These are phyloP conservation scores for Exidia glandulosa DNA, from an alignment of 768 basidiomycete genomes.

Conservation along the genomic window DNA sequence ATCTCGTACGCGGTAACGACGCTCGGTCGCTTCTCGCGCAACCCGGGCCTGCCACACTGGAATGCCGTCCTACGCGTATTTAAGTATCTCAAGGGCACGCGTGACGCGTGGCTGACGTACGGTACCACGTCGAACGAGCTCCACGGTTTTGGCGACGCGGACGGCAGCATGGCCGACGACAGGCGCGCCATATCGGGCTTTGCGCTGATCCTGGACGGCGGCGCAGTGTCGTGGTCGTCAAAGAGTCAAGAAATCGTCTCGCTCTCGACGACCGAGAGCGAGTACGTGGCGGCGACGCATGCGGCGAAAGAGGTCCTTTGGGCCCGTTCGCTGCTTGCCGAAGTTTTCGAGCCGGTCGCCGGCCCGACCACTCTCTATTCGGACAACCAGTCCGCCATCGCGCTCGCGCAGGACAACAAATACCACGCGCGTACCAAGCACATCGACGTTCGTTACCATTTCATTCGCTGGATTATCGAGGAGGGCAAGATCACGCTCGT, in stretches of 20 bases:
- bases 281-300: slow-evolving; percentile 22
- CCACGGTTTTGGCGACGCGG: no score
- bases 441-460: slow-evolving; percentile 27
- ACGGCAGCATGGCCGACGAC: no score
- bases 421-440: slow-evolving; percentile 26
- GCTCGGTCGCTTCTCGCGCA: slow-evolving; percentile 12
- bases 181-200: no score
- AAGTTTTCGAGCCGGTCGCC: not conserved
- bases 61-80: slow-evolving; percentile 13
- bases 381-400: slow-evolving; percentile 14
- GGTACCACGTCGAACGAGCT: no score
- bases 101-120: not conserved
- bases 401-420: slow-evolving; percentile 15
- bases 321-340: slow-evolving; percentile 8
- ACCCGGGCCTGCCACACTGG: slow-evolving; percentile 14
- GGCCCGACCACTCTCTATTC: slow-evolving; percentile 2
- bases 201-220: slow-evolving; percentile 13
- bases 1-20: slow-evolving; percentile 14
- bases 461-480: slow-evolving; percentile 21
- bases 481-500: slow-evolving; percentile 12
- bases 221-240: slow-evolving; percentile 22
- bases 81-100: slow-evolving; percentile 14
- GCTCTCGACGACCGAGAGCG: slow-evolving; percentile 24
- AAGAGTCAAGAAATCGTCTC: slow-evolving; percentile 21
- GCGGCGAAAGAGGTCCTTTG: slow-evolving; percentile 12